phyloP scores from a whole-genome alignment of 805 yeast species.

The Tetrapisispora arboricola region DNA sequence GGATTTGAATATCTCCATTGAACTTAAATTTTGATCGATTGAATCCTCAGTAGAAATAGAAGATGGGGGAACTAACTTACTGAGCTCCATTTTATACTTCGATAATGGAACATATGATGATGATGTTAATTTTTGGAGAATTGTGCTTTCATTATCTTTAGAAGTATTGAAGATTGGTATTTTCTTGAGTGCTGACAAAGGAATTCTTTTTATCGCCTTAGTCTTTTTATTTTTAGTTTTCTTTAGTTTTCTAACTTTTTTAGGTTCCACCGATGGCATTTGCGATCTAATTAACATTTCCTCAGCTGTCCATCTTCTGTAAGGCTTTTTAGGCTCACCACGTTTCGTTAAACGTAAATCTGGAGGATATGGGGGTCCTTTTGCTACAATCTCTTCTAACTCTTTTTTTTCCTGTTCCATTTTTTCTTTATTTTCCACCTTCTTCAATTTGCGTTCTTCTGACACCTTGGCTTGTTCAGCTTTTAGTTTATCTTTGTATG shows the following conservation, averaged over 20 bases:
- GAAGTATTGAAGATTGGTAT: constrained; percentile 22
- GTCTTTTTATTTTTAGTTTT: constrained; percentile 13
- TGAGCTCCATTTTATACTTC: constrained; percentile 2
- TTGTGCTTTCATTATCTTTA: constrained; percentile 1
- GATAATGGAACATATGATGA: neutral
- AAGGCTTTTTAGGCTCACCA: constrained; percentile 27
- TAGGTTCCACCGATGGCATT: constrained; percentile 12
- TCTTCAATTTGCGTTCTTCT: constrained; percentile 14
- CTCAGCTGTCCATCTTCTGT: constrained; percentile 26
- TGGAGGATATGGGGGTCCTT: constrained; percentile 28
- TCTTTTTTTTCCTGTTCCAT: constrained; percentile 19
- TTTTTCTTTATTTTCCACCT: constrained; percentile 15
- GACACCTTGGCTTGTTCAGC: constrained; percentile 9
- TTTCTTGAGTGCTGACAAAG: constrained; percentile 18
- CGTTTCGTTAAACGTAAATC: constrained; percentile 24
- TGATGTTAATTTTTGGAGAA: neutral
- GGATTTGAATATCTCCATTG: neutral
- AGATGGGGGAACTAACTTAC: constrained; percentile 1
- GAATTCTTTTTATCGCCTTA: constrained; percentile 15
- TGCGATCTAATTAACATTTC: constrained; percentile 22
- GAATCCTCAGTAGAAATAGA: constrained; percentile 12
- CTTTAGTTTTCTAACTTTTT: constrained; percentile 13
- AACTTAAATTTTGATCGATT: constrained; percentile 3
- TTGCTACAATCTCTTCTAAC: constrained; percentile 23
- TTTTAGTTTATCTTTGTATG: constrained; percentile 8